Evolutionary conservation across 1,139 yeast species (phyloP), one percentile per base, ranked within the genome.

Genomic region (Magnusiomyces magnusii): DNA sequence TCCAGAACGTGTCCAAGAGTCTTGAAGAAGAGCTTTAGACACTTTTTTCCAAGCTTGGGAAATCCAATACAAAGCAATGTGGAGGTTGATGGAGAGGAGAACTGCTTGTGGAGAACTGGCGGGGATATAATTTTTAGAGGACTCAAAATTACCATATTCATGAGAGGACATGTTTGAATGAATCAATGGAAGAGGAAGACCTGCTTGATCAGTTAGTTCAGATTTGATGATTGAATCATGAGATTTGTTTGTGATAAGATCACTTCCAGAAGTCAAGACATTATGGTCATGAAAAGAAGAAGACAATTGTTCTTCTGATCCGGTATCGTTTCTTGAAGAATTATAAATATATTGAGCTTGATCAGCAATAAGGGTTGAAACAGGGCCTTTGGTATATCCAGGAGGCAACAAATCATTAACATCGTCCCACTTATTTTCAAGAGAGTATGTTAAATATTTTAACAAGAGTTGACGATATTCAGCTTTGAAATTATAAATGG

Each of bases 401-500:
- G 47, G 27, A 25, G 39, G 47, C 2, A 39, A 7, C 10, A 25
- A 15, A 7, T 31, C 53, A 2, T 24, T 41, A 15, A 19, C 53
- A 3, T 17, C 41, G n/a, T 50, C 25, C 53, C 53, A 50, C 25
- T 34, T 28, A 2, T 27, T 50, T 19, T 50, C 41, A 5, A 31
- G 27, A 9, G 49, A 25, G 7, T 10, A 44, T 5, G 49, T 44
- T 9, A 44, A n/a, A 23, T 44, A 50, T 15, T 41, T n/a, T 15
- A 57, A 27, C 28, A 59, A 34, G 2, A 24, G 21, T 44, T 55
- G 49, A 9, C 61, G 49, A 21, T 59, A 59, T 5, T 51, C 36
- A 3, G 61, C 61, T 44, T 59, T 59, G 54, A 59, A 59, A 25
- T 57, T 57, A 21, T 59, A 58, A n/a, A 59, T 23, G 17, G 56